These are phyloP conservation scores for Colletotrichum cordylinicola DNA, from an alignment of 2,329 filamentous ascomycete genomes.

Conservation along the genomic window DNA sequence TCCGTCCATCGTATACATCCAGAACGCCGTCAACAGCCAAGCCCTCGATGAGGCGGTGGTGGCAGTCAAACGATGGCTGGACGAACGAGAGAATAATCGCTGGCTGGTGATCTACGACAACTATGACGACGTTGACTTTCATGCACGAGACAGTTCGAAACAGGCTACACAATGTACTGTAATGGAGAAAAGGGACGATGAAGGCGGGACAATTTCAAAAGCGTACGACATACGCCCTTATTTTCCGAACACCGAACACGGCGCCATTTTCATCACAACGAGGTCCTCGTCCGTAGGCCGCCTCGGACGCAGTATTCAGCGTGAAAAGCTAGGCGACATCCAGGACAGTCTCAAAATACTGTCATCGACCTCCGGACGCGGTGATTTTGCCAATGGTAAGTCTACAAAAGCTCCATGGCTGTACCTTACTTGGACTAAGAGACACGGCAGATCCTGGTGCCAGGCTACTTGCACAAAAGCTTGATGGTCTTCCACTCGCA, in stretches of 20 bases:
- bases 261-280: constrained; percentile 44
- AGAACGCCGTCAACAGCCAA: constrained; percentile 25
- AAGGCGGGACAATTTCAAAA: not conserved
- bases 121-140: constrained; percentile 41
- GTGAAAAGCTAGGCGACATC: constrained; percentile 36
- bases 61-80: constrained; percentile 43
- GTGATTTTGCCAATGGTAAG: constrained; percentile 30
- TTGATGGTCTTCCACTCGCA: constrained; percentile 52
- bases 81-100: constrained; percentile 33
- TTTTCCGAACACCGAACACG: constrained; percentile 39
- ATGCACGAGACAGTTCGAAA: not conserved
- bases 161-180: not conserved
- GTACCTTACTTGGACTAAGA: not conserved
- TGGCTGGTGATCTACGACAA: constrained; percentile 49
- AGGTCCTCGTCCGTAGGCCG: constrained; percentile 34
- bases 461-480: constrained; percentile 32
- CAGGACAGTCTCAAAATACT: constrained; percentile 36
- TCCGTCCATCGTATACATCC: constrained; percentile 27
- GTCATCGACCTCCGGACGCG: constrained; percentile 29
- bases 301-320: constrained; percentile 34
- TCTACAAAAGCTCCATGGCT: not conserved
- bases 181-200: not conserved
- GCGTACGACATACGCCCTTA: constrained; percentile 37
- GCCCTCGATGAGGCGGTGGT: constrained; percentile 28
- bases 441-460: constrained; percentile 32